Conservation (phyloP, 108 stramenopile genomes). For the Bacterosira constricta region DNA sequence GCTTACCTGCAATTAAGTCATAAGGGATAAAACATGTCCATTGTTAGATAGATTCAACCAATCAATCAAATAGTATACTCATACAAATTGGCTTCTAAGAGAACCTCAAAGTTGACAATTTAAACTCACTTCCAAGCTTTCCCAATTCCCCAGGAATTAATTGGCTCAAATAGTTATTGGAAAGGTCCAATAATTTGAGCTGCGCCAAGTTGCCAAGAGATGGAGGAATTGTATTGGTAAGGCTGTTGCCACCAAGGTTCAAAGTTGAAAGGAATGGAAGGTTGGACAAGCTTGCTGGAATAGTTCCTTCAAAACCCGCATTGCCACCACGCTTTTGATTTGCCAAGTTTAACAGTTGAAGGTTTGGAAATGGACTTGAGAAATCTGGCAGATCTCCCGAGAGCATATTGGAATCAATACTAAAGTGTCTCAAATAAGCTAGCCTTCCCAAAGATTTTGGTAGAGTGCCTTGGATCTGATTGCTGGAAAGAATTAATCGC, state of each 20-base stretch:
- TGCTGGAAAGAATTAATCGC: neutral
- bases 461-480: slow-evolving; percentile 5
- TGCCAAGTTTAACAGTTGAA: no score
- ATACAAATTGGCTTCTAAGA: no score
- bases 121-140: neutral
- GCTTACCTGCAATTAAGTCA: neutral
- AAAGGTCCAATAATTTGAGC: neutral
- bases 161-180: neutral
- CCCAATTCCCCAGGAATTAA: neutral
- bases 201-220: neutral
- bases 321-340: no score
- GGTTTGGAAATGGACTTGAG: neutral
- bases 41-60: neutral
- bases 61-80: no score
- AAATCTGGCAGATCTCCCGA: neutral
- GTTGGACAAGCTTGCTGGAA: no score
- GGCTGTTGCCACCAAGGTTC: no score
- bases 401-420: neutral
- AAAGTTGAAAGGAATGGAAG: no score
- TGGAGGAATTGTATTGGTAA: neutral
- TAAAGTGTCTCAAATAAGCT: neutral
- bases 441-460: slow-evolving; percentile 10
- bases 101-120: no score
- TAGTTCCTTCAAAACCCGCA: no score
- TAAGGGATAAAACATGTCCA: neutral